These are phyloP conservation scores for Xylariaceae sp. DNA, from an alignment of 2,329 filamentous ascomycete species.

Conservation along the genomic window DNA sequence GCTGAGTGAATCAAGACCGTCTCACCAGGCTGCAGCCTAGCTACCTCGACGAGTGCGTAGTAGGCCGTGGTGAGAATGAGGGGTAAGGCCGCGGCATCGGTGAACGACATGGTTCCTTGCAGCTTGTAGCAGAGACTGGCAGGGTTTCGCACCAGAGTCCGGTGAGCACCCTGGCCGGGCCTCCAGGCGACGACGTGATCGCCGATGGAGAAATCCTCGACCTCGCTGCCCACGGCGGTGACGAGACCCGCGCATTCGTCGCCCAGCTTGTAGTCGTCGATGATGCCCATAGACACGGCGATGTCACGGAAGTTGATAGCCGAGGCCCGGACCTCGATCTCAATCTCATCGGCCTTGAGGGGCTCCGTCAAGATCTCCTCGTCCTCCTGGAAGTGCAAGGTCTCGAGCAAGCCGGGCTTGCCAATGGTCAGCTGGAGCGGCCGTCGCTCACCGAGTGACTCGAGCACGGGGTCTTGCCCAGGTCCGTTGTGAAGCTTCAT, in stretches of 20 bases:
- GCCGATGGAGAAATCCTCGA: conserved; percentile 6
- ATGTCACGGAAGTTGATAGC: conserved; percentile 15
- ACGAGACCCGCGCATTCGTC: conserved; percentile 10
- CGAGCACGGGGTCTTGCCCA: background rate
- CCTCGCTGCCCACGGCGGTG: conserved; percentile 8
- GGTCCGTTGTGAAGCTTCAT: background rate
- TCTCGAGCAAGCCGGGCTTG: conserved; percentile 9
- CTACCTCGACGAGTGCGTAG: conserved; percentile 6
- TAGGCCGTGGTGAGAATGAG: conserved; percentile 9
- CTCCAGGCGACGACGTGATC: conserved; percentile 6
- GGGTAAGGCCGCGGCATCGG: conserved; percentile 8
- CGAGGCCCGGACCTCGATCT: conserved; percentile 10
- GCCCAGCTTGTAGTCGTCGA: conserved; percentile 3
- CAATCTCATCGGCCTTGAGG: conserved; percentile 10
- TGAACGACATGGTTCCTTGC: conserved; percentile 10
- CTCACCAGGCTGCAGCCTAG: conserved; percentile 6
- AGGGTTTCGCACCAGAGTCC: conserved; percentile 4
- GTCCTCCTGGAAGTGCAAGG: conserved; percentile 9
- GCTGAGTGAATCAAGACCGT: conserved; percentile 13
- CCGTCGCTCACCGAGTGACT: background rate
- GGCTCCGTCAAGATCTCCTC: conserved; percentile 1
- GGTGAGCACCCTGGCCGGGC: conserved; percentile 4
- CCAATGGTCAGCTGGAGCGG: background rate
- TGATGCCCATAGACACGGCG: conserved; percentile 9
- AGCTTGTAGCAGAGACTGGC: conserved; percentile 8